Percentiles rank a stretch among this genome's conserved stretches.
Conservation (phyloP, 1,139 yeast species). For the Scheffersomyces cryptocercus region DNA sequence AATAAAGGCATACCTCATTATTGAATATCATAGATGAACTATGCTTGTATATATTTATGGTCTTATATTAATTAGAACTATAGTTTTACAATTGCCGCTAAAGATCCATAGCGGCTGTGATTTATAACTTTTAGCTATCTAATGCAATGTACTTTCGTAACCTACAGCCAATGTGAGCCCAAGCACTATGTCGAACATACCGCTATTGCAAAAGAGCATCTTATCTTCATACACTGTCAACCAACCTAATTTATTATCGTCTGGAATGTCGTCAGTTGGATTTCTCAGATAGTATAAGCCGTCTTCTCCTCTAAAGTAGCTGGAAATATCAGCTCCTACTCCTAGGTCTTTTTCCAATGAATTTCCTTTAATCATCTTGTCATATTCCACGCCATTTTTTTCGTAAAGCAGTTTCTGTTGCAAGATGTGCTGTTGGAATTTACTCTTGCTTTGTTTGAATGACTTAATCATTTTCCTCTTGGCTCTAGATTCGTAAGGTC, state of each 20-base stretch:
- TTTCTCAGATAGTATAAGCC: conserved; percentile 46
- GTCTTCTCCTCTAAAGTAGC: conserved; percentile 55
- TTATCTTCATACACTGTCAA: conserved; percentile 56
- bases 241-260: conserved; percentile 64
- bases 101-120: too few relatives aligned
- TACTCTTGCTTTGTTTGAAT: conserved; percentile 15
- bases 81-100: too few relatives aligned
- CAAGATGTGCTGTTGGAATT: conserved; percentile 4
- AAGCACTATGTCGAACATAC: conserved; percentile 56
- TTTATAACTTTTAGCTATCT: too few relatives aligned
- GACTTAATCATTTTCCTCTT: conserved; percentile 40
- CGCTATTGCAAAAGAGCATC: conserved; percentile 26
- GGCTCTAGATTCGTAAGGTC: conserved; percentile 53
- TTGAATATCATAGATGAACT: too few relatives aligned
- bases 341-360: conserved; percentile 24
- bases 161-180: conserved; percentile 60
- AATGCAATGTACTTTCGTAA: conserved; percentile 30
- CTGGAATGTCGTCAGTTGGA: conserved; percentile 62
- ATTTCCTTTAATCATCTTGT: conserved; percentile 6
- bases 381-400: not conserved
- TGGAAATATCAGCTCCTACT: conserved; percentile 31
- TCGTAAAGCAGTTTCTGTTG: conserved; percentile 2
- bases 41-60: too few relatives aligned
- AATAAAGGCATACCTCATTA: too few relatives aligned
- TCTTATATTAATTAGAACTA: too few relatives aligned